Evolutionary conservation across 164 flowering plant genomes (phyloP).

Genomic region (Vitis amurensis): DNA sequence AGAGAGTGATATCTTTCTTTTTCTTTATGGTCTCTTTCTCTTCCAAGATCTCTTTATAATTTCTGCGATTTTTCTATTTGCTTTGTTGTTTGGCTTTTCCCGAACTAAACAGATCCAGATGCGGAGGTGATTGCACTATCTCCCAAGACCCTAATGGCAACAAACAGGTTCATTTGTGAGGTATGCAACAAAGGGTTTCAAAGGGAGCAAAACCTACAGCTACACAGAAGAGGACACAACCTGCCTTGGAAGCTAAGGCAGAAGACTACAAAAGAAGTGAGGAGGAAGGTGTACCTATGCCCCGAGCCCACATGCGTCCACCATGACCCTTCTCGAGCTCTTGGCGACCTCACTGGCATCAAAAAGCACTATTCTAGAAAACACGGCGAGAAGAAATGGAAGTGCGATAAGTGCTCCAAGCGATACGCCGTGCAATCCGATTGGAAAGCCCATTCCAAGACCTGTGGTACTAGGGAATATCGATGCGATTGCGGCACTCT

Average conservation of each 20-base stretch:
- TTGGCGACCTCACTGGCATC: conserved; percentile 92
- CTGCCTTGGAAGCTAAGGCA: conserved; percentile 90
- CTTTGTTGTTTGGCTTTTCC: conserved; percentile 14
- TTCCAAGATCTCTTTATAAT: background rate
- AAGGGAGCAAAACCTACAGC: conserved; percentile 89
- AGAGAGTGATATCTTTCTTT: background rate
- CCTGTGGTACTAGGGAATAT: conserved; percentile 84
- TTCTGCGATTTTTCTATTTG: background rate
- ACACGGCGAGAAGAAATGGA: conserved; percentile 94
- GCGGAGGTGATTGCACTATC: conserved; percentile 87
- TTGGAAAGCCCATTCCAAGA: conserved; percentile 93
- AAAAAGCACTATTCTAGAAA: conserved; percentile 85
- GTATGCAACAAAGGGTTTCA: conserved; percentile 94
- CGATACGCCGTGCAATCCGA: conserved; percentile 88
- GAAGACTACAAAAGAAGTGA: conserved; percentile 75
- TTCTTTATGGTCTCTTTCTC: background rate
- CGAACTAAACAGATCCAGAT: conserved; percentile 66
- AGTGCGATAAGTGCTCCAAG: conserved; percentile 90
- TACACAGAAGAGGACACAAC: conserved; percentile 94
- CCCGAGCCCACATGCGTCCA: conserved; percentile 91
- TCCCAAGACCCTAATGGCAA: conserved; percentile 89
- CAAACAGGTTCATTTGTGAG: conserved; percentile 89
- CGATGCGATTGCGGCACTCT: conserved; percentile 92
- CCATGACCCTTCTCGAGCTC: conserved; percentile 85
- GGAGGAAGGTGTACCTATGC: conserved; percentile 75